Evolutionary conservation across 768 basidiomycete species (phyloP).

Genomic region (Hericium rajendrae): DNA sequence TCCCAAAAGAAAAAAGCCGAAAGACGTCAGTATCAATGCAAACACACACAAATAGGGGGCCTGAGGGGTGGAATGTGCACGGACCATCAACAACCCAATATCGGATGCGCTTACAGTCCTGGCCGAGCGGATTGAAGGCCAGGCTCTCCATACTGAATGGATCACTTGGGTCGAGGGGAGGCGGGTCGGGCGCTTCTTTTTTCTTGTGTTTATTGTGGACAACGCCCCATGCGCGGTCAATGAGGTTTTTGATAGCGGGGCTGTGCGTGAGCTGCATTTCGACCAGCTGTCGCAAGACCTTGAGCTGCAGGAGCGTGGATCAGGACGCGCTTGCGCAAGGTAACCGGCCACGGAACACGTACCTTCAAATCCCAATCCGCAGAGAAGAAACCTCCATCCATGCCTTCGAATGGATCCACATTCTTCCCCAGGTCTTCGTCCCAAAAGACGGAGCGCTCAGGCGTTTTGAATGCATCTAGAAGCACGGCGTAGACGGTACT

Average conservation of each 20-base stretch:
- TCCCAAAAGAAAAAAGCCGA: slow-evolving; percentile 33
- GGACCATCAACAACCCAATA: slow-evolving; percentile 87
- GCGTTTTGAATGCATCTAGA: slow-evolving; percentile 60
- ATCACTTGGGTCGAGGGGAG: slow-evolving; percentile 45
- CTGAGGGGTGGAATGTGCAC: slow-evolving; percentile 37
- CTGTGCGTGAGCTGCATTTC: slow-evolving; percentile 73
- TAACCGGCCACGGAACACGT: slow-evolving; percentile 22
- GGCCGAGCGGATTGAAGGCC: slow-evolving; percentile 63
- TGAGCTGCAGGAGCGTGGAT: slow-evolving; percentile 41
- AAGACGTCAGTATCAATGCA: slow-evolving; percentile 31
- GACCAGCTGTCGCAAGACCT: slow-evolving; percentile 74
- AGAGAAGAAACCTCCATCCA: slow-evolving; percentile 68
- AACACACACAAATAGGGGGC: slow-evolving; percentile 62
- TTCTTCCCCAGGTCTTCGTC: slow-evolving; percentile 57
- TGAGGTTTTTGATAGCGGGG: slow-evolving; percentile 53
- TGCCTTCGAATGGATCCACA: slow-evolving; percentile 59
- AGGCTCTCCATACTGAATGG: slow-evolving; percentile 58
- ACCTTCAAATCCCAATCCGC: slow-evolving; percentile 82
- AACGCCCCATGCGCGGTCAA: slow-evolving; percentile 85
- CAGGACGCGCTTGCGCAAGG: slow-evolving; percentile 15
- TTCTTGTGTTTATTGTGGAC: slow-evolving; percentile 81
- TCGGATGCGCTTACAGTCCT: slow-evolving; percentile 65
- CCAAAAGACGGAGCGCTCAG: slow-evolving; percentile 77
- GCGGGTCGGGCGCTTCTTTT: slow-evolving; percentile 46
- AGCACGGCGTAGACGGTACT: slow-evolving; percentile 61